phyloP scores from a whole-genome alignment of 345 rosid genomes.

The Rhizophora apiculata region DNA sequence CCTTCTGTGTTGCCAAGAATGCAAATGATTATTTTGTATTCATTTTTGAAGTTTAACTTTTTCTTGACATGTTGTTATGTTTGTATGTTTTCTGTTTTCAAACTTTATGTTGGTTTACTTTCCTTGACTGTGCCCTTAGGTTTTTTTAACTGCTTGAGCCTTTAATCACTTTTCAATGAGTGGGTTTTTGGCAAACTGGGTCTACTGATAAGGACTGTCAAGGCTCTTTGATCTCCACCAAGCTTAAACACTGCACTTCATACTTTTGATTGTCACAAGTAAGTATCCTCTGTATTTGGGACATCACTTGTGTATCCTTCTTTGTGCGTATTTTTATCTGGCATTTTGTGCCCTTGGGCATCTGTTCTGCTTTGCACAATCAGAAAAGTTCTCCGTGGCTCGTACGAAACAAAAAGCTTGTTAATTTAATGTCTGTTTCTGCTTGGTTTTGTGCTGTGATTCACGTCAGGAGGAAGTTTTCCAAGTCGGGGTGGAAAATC shows the following conservation, averaged over 20 bases:
- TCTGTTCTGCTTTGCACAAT: too few species aligned
- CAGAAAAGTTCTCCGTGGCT: too few species aligned
- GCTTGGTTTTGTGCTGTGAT: slow-evolving; percentile 17
- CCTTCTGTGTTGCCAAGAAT: background rate
- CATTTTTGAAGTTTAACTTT: background rate
- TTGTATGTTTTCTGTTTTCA: background rate
- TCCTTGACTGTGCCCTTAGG: slow-evolving; percentile 41
- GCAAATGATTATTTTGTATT: background rate
- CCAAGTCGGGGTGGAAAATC: slow-evolving; percentile 99
- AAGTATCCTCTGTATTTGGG: slow-evolving; percentile 22
- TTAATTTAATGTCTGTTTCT: slow-evolving; percentile 1
- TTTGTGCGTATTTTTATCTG: background rate
- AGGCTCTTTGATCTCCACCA: slow-evolving; percentile 89
- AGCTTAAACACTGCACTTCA: slow-evolving; percentile 79
- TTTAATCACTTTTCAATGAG: slow-evolving; percentile 97
- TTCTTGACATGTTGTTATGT: background rate
- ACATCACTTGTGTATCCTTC: background rate
- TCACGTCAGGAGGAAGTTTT: slow-evolving; percentile 87
- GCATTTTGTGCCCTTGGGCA: too few species aligned
- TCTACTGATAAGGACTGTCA: slow-evolving; percentile 98
- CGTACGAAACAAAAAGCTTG: background rate
- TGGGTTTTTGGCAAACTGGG: slow-evolving; percentile 99
- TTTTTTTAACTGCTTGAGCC: slow-evolving; percentile 95
- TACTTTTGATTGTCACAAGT: slow-evolving; percentile 96
- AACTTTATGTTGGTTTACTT: slow-evolving; percentile 3